Conservation (phyloP, 2,329 filamentous ascomycete genomes). For the Stemphylium vesicarium region DNA sequence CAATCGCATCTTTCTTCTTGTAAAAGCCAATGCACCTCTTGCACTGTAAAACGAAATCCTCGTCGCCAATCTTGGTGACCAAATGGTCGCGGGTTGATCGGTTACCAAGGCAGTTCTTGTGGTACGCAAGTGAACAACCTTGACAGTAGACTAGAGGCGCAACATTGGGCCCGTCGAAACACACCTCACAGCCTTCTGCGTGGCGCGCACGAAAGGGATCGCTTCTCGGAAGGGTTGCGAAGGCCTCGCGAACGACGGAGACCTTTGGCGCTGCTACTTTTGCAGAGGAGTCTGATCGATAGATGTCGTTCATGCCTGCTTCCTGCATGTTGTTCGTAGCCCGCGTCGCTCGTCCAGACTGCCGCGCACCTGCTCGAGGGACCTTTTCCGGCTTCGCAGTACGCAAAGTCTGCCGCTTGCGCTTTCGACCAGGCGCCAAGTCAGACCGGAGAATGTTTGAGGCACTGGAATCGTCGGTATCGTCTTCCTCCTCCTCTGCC, state of each 20-base stretch:
- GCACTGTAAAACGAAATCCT: conserved; percentile 87
- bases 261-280: conserved; percentile 58
- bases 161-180: conserved; percentile 65
- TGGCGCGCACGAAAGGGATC: conserved; percentile 75
- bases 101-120: conserved; percentile 80
- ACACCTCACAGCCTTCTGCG: conserved; percentile 73
- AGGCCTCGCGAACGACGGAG: conserved; percentile 72
- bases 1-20: conserved; percentile 70
- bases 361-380: conserved; percentile 43
- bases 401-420: conserved; percentile 38
- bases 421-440: conserved; percentile 47
- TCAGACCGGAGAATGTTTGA: conserved; percentile 51
- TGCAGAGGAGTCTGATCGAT: conserved; percentile 52
- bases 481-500: conserved; percentile 44
- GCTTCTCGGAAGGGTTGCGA: conserved; percentile 65
- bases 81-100: conserved; percentile 80
- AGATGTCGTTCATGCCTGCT: conserved; percentile 65
- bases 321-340: conserved; percentile 60
- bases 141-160: conserved; percentile 85
- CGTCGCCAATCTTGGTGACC: conserved; percentile 80
- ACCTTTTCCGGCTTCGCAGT: conserved; percentile 24
- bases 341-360: conserved; percentile 56
- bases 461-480: conserved; percentile 36
- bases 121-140: conserved; percentile 84
- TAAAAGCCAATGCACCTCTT: conserved; percentile 77